A percentile compares a stretch with the other conserved stretches of the same genome.
phyloP scores from a whole-genome alignment of 1,284 basidiomycete genomes.

The Ustilago loliicola region DNA sequence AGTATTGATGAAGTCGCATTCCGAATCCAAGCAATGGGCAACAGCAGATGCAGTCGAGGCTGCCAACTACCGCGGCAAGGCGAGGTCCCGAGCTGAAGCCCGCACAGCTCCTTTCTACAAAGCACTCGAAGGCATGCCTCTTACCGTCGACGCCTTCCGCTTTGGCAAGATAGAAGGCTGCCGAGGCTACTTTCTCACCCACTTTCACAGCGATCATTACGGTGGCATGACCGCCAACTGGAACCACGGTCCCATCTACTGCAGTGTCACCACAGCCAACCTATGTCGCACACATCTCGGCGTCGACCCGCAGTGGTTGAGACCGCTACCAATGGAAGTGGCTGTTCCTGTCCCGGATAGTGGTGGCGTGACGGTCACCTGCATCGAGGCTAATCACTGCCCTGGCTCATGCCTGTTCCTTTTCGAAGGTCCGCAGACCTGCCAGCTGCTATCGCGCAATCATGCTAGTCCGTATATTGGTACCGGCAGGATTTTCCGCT shows the following conservation, averaged over 20 bases:
- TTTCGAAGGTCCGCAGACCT: constrained; percentile 90
- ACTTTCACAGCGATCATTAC: constrained; percentile 73
- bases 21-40: constrained; percentile 62
- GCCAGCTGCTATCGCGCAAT: constrained; percentile 75
- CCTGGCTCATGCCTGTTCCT: constrained; percentile 94
- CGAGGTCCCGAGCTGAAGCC: constrained; percentile 32
- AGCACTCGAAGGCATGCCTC: constrained; percentile 93
- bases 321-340: constrained; percentile 84
- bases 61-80: constrained; percentile 50
- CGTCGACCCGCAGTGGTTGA: constrained; percentile 88
- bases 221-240: constrained; percentile 76
- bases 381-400: constrained; percentile 95
- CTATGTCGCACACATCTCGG: constrained; percentile 89
- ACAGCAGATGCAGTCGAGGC: constrained; percentile 59
- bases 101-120: constrained; percentile 69
- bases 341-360: constrained; percentile 83
- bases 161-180: constrained; percentile 91
- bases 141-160: constrained; percentile 93
- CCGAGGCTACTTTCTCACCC: constrained; percentile 85
- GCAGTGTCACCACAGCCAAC: constrained; percentile 86
- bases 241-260: constrained; percentile 93
- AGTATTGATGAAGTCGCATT: constrained; percentile 60
- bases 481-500: constrained; percentile 78
- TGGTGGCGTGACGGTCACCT: constrained; percentile 87
- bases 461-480: constrained; percentile 46